phyloP scores from a whole-genome alignment of 495 filamentous ascomycete species.

The Penicillium psychrofluorescens region DNA sequence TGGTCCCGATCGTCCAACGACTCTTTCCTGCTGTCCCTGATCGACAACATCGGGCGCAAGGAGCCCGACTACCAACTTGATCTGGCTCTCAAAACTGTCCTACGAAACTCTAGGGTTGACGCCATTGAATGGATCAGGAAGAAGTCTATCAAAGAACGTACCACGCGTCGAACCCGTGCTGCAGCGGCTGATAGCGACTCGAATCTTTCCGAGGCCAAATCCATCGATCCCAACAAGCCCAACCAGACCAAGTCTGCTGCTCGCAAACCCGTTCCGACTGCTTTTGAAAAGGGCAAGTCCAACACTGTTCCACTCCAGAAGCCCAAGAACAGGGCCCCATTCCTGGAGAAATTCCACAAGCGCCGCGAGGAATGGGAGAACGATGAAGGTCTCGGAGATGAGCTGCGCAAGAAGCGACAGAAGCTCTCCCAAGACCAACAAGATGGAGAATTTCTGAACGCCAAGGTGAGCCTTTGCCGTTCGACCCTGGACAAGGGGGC shows the following conservation, averaged over 20 bases:
- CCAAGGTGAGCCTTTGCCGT: no score
- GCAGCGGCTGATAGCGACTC: slow-evolving; percentile 29
- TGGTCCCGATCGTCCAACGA: slow-evolving; percentile 11
- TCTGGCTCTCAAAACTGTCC: slow-evolving; percentile 6
- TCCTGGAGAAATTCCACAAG: slow-evolving; percentile 14
- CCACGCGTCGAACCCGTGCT: background rate
- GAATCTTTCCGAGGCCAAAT: slow-evolving; percentile 36
- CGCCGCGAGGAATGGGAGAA: slow-evolving; percentile 22
- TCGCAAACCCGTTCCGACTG: no score
- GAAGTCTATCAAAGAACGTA: background rate
- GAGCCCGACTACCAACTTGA: slow-evolving; percentile 2
- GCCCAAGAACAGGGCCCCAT: slow-evolving; percentile 13
- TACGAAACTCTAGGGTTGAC: slow-evolving; percentile 7
- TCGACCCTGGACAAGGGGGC: no score
- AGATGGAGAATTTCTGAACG: no score
- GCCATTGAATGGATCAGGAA: slow-evolving; percentile 11
- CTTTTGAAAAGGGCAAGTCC: slow-evolving; percentile 20
- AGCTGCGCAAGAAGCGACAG: slow-evolving; percentile 21
- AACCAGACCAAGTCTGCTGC: slow-evolving; percentile 1
- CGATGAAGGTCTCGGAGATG: slow-evolving; percentile 18
- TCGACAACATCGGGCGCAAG: slow-evolving; percentile 7
- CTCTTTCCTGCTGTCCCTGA: slow-evolving; percentile 15
- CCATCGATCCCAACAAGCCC: slow-evolving; percentile 21
- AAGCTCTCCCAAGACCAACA: background rate
- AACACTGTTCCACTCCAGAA: slow-evolving; percentile 22